Conservation (phyloP, 495 filamentous ascomycete species). For the Podospora tetraspora region DNA sequence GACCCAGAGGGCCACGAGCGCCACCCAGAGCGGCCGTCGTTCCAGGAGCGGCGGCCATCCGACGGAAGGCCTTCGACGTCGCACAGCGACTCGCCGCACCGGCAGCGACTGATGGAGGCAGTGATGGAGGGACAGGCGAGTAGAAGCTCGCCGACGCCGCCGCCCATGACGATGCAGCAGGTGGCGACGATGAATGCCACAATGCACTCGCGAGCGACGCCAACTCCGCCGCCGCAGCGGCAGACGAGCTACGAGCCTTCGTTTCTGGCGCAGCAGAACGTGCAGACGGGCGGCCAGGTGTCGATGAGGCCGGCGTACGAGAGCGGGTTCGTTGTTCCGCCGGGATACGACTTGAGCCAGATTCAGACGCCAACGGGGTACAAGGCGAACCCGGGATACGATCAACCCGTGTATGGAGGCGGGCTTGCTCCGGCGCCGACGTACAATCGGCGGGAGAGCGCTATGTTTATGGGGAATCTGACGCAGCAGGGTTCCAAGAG, state of each 20-base stretch:
- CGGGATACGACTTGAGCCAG: conserved; percentile 28
- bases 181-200: conserved; percentile 33
- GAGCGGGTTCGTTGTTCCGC: conserved; percentile 26
- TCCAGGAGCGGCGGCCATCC: conserved; percentile 29
- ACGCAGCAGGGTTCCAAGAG: conserved; percentile 43
- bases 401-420: conserved; percentile 38
- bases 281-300: conserved; percentile 20
- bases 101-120: conserved; percentile 41
- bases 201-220: conserved; percentile 33
- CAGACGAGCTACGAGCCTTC: conserved; percentile 34
- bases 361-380: conserved; percentile 18
- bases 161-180: conserved; percentile 32
- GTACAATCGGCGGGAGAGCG: conserved; percentile 41
- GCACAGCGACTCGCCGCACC: conserved; percentile 38
- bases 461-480: conserved; percentile 44
- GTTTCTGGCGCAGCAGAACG: conserved; percentile 28
- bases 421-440: conserved; percentile 31
- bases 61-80: conserved; percentile 40
- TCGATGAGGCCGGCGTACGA: conserved; percentile 42
- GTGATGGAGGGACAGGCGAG: conserved; percentile 28
- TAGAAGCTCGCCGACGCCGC: conserved; percentile 42
- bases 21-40: conserved; percentile 26
- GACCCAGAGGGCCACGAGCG: conserved; percentile 25
- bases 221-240: conserved; percentile 41
- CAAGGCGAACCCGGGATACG: conserved; percentile 33